Percentiles rank a stretch among this genome's conserved stretches.
These are phyloP conservation scores for Coemansia sp. DNA, from an alignment of 371 early-diverging fungal species.

Conservation along the genomic window DNA sequence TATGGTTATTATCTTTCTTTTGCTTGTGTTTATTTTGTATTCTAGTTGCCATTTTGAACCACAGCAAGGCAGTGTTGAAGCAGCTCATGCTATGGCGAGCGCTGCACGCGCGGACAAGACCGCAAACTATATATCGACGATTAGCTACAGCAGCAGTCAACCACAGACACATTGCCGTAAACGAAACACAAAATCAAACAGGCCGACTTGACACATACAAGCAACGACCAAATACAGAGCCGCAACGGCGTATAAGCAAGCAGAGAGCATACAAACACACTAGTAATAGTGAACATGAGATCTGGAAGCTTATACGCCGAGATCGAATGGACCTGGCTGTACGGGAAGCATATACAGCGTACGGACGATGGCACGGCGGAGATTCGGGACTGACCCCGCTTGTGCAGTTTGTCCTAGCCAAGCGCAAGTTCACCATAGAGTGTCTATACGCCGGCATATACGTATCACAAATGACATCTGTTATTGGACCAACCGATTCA, in stretches of 20 bases:
- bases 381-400: neutral
- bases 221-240: neutral
- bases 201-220: neutral
- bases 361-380: neutral
- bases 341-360: neutral
- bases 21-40: neutral
- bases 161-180: neutral
- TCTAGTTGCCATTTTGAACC: neutral
- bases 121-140: neutral
- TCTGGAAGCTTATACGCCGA: slow-evolving; percentile 17
- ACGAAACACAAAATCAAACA: neutral
- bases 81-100: slow-evolving; percentile 13
- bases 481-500: neutral
- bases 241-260: neutral
- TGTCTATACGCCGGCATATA: slow-evolving; percentile 22
- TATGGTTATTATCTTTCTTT: neutral
- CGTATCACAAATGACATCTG: neutral
- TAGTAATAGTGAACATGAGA: neutral
- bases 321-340: slow-evolving; percentile 9
- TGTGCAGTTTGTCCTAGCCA: slow-evolving; percentile 16
- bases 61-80: neutral
- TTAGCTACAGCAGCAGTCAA: neutral
- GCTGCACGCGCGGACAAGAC: slow-evolving; percentile 13
- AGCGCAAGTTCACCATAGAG: slow-evolving; percentile 14
- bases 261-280: too few species aligned